These are phyloP conservation scores for Pogostemon cablin DNA, from an alignment of 257 asterid genomes.

Conservation along the genomic window DNA sequence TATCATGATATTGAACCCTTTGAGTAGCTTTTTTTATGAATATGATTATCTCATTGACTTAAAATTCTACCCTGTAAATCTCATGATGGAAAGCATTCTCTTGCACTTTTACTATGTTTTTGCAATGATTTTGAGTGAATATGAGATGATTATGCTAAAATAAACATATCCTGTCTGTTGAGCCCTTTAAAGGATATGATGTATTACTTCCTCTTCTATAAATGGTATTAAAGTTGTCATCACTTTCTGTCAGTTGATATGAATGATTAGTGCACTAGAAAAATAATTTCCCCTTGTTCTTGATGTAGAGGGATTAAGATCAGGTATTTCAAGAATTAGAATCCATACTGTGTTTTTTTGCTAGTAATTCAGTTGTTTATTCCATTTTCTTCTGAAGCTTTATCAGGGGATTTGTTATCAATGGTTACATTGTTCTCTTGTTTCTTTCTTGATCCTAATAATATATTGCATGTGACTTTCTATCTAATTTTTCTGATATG, in stretches of 20 bases:
- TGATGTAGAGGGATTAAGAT: slow-evolving; percentile 1
- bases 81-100: slow-evolving; percentile 30
- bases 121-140: slow-evolving; percentile 34
- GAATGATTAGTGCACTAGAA: not conserved
- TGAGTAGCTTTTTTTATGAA: slow-evolving; percentile 9
- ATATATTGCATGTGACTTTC: not conserved
- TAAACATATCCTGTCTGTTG: slow-evolving; percentile 19
- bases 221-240: not conserved
- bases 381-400: not conserved
- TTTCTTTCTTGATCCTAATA: not conserved
- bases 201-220: slow-evolving; percentile 15
- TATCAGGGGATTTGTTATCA: not conserved
- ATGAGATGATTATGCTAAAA: slow-evolving; percentile 19
- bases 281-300: not conserved
- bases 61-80: not conserved
- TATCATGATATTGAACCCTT: slow-evolving; percentile 27
- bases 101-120: slow-evolving; percentile 1
- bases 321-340: no score
- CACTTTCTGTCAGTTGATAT: not conserved
- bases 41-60: slow-evolving; percentile 31
- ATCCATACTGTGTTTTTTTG: no score
- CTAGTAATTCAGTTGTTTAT: not conserved
- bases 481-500: not conserved
- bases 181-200: slow-evolving; percentile 21
- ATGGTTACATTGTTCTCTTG: not conserved